Evolutionary conservation across 768 basidiomycete species (phyloP).

Genomic region (Mycena metata): DNA sequence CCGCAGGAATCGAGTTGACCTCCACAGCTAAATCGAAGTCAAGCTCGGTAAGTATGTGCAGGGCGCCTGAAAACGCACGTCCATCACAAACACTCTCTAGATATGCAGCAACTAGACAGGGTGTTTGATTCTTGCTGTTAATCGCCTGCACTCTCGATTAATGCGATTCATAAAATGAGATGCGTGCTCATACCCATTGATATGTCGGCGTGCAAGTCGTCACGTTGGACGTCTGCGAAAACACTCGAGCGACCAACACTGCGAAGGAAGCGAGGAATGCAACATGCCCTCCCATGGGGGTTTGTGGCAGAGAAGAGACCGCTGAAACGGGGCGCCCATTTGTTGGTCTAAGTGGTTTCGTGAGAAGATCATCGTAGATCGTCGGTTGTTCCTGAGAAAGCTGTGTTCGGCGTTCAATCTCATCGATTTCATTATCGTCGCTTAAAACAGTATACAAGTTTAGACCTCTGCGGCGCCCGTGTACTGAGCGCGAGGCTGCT

Average conservation of each 20-base stretch:
- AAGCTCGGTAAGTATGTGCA: background rate
- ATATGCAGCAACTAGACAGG: conserved; percentile 65
- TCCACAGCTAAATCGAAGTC: conserved; percentile 49
- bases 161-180: background rate
- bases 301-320: conserved; percentile 29
- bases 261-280: conserved; percentile 18
- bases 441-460: conserved; percentile 4
- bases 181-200: conserved; percentile 50
- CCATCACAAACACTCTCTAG: conserved; percentile 59
- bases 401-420: conserved; percentile 16
- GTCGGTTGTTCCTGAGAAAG: conserved; percentile 29
- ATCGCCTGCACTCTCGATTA: conserved; percentile 43
- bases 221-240: conserved; percentile 54
- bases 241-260: conserved; percentile 34
- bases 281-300: conserved; percentile 25
- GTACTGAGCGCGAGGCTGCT: conserved; percentile 33
- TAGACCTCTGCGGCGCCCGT: conserved; percentile 41
- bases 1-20: conserved; percentile 54
- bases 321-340: conserved; percentile 16
- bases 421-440: conserved; percentile 4
- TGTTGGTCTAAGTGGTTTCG: background rate
- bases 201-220: conserved; percentile 51
- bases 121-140: conserved; percentile 60
- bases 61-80: conserved; percentile 43
- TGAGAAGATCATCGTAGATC: conserved; percentile 3